Evolutionary conservation across 306 rosid species (phyloP).

Genomic region (Urtica urens): DNA sequence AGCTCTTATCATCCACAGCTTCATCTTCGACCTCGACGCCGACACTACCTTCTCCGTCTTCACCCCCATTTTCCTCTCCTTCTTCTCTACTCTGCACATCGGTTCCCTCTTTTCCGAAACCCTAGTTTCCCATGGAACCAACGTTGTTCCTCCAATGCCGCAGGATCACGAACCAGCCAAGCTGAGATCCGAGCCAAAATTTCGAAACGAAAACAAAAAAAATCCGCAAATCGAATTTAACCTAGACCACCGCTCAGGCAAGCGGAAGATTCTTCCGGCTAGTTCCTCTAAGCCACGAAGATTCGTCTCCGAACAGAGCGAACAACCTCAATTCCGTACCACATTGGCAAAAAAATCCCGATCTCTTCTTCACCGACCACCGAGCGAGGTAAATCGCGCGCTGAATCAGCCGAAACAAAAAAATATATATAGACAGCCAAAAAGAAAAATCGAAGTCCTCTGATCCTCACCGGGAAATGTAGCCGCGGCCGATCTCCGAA

Average conservation of each 20-base stretch:
- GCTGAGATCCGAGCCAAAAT: conserved; percentile 26
- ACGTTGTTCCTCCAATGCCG: conserved; percentile 20
- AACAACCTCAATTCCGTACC: conserved; percentile 3
- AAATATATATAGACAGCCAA: neutral
- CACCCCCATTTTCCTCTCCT: conserved; percentile 54
- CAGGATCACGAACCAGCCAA: conserved; percentile 20
- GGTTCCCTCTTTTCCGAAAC: conserved; percentile 16
- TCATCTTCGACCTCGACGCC: conserved; percentile 57
- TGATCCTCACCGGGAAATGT: conserved; percentile 3
- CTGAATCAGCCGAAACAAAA: neutral
- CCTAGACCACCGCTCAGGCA: neutral
- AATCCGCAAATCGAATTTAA: conserved; percentile 10
- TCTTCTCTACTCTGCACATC: conserved; percentile 42
- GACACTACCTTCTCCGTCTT: conserved; percentile 50
- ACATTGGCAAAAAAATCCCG: conserved; percentile 11
- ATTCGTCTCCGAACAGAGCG: conserved; percentile 1
- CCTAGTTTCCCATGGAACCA: neutral
- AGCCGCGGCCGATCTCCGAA: conserved; percentile 3
- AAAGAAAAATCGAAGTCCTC: conserved; percentile 1
- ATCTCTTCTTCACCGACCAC: conserved; percentile 4
- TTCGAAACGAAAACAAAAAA: neutral
- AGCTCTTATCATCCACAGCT: conserved; percentile 89
- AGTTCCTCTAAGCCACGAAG: neutral
- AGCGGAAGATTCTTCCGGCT: neutral
- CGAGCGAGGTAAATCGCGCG: neutral